Percentiles rank a stretch among this genome's conserved stretches.
Conservation (phyloP, 768 basidiomycete species). For the Kwoniella shandongensis region DNA sequence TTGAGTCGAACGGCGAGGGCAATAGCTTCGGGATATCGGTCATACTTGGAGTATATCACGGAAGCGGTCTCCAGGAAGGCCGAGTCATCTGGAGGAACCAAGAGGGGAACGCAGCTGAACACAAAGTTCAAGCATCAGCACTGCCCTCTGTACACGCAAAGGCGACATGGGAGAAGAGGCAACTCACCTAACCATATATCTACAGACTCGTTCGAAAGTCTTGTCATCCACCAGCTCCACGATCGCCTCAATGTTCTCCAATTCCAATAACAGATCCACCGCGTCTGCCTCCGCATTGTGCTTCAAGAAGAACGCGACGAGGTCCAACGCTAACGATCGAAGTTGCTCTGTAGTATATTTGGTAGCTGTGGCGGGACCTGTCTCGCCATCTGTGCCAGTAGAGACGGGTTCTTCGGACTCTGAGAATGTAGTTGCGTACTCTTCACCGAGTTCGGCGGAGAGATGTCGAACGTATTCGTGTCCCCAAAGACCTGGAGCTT, state of each 20-base stretch:
- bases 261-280: conserved; percentile 88
- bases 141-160: neutral
- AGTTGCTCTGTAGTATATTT: conserved; percentile 62
- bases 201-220: conserved; percentile 78
- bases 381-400: conserved; percentile 62
- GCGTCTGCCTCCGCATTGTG: conserved; percentile 99
- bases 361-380: conserved; percentile 5
- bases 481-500: conserved; percentile 94
- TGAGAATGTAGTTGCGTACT: conserved; percentile 60
- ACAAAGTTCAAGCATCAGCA: conserved; percentile 38
- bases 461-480: conserved; percentile 98
- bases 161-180: neutral
- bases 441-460: conserved; percentile 92
- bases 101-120: conserved; percentile 73
- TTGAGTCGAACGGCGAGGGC: conserved; percentile 79
- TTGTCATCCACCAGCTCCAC: conserved; percentile 68
- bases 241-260: conserved; percentile 83
- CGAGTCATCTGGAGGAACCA: conserved; percentile 89
- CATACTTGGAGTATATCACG: conserved; percentile 78
- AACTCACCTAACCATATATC: conserved; percentile 88
- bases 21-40: conserved; percentile 87
- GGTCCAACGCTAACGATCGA: conserved; percentile 71
- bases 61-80: conserved; percentile 86
- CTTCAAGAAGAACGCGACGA: conserved; percentile 80
- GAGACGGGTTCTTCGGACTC: conserved; percentile 2